Percentiles rank a stretch among this genome's conserved stretches.
phyloP scores from a whole-genome alignment of 2,329 filamentous ascomycete species.

The Phialemonium atrogriseum region DNA sequence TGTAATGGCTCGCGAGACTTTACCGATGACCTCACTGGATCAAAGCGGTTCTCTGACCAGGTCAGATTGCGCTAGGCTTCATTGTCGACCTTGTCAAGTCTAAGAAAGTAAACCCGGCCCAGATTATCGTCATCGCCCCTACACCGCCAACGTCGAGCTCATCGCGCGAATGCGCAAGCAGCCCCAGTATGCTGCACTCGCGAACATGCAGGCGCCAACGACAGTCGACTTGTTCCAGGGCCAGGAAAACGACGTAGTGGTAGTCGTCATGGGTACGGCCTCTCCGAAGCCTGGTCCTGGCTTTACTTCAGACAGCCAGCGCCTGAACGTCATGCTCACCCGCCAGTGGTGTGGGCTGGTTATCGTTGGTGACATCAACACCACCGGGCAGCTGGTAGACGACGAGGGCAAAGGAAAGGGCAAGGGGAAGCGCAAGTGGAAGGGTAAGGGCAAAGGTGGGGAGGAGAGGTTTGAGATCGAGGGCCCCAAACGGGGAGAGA shows the following conservation, averaged over 20 bases:
- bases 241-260: slow-evolving; percentile 12
- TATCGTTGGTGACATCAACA: slow-evolving; percentile 14
- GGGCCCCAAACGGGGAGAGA: not conserved
- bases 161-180: slow-evolving; percentile 5
- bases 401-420: not conserved
- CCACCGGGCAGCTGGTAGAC: not conserved
- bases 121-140: not conserved
- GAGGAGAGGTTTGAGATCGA: not conserved
- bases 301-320: slow-evolving; percentile 7
- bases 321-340: slow-evolving; percentile 12
- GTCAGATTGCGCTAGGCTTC: no score
- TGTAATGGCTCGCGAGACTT: slow-evolving; percentile 5
- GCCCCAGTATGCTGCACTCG: slow-evolving; percentile 7
- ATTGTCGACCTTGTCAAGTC: slow-evolving; percentile 7
- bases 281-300: slow-evolving; percentile 5
- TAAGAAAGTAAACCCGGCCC: not conserved
- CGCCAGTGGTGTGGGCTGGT: slow-evolving; percentile 11
- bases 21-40: slow-evolving; percentile 1
- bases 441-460: not conserved
- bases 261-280: slow-evolving; percentile 13
- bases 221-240: slow-evolving; percentile 16
- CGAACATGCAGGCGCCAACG: slow-evolving; percentile 3
- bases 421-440: not conserved
- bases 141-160: slow-evolving; percentile 3
- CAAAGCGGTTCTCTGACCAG: slow-evolving; percentile 10